Percentiles rank a stretch among this genome's conserved stretches.
Evolutionary conservation across 345 rosid species (phyloP).

Genomic region (Gossypium australe): DNA sequence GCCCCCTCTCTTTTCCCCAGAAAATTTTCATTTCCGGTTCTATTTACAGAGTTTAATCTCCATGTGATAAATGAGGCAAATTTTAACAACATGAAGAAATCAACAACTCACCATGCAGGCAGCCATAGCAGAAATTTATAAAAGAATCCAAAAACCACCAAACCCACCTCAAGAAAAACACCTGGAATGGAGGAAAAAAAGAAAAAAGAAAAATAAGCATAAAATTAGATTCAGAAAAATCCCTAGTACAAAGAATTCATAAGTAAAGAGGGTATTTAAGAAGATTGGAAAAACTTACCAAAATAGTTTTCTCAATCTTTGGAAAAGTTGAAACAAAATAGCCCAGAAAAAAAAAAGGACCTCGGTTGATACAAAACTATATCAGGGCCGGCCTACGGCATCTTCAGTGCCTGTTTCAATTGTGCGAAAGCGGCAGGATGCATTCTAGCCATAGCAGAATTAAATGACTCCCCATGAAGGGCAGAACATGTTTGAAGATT

Average conservation of each 20-base stretch:
- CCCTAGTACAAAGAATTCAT: background rate
- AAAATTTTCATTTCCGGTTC: constrained; percentile 16
- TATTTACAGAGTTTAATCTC: constrained; percentile 30
- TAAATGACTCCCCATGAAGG: constrained; percentile 85
- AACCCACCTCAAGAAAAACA: constrained; percentile 9
- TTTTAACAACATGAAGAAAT: constrained; percentile 10
- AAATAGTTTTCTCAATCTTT: constrained; percentile 1
- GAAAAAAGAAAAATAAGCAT: background rate
- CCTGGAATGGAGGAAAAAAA: constrained; percentile 20
- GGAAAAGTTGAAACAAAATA: background rate
- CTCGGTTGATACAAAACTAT: background rate
- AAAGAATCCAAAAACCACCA: constrained; percentile 25
- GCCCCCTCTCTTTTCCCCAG: background rate
- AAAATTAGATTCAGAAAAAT: constrained; percentile 9
- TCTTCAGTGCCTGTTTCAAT: constrained; percentile 87
- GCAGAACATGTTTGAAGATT: constrained; percentile 80
- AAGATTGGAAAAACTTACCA: constrained; percentile 22
- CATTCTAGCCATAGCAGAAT: constrained; percentile 67
- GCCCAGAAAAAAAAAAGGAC: constrained; percentile 14
- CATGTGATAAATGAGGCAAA: constrained; percentile 15
- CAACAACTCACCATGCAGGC: constrained; percentile 9
- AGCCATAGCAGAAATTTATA: constrained; percentile 12
- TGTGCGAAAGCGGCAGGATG: constrained; percentile 81
- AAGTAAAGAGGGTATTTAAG: background rate
- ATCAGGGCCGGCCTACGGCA: constrained; percentile 34